Conservation (phyloP, 257 asterid genomes). For the Leonotis leonurus region DNA sequence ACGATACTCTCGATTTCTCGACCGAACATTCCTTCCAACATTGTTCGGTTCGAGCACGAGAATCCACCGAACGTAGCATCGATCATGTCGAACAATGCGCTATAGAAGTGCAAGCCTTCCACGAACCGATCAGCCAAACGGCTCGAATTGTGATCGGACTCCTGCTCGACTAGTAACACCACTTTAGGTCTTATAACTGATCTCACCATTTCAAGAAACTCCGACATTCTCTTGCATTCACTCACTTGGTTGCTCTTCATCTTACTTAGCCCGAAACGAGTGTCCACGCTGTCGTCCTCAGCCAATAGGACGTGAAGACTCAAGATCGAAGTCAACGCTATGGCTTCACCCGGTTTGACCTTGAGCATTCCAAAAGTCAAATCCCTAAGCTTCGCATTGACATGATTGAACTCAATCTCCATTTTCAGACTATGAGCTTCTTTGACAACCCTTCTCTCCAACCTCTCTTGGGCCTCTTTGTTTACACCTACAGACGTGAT, state of each 20-base stretch:
- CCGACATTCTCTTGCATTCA: constrained; percentile 24
- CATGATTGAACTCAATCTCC: constrained; percentile 28
- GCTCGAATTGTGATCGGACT: constrained; percentile 38
- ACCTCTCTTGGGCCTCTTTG: constrained; percentile 25
- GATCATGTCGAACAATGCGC: constrained; percentile 39
- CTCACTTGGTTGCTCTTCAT: constrained; percentile 20
- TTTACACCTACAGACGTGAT: constrained; percentile 30
- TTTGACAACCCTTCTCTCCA: constrained; percentile 23
- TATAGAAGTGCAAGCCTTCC: constrained; percentile 46
- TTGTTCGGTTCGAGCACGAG: constrained; percentile 27
- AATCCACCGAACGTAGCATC: constrained; percentile 23
- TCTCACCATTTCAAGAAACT: constrained; percentile 31
- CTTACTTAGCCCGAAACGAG: constrained; percentile 23
- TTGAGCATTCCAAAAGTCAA: constrained; percentile 33
- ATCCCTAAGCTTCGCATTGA: constrained; percentile 23
- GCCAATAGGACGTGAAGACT: constrained; percentile 36
- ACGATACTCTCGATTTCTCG: constrained; percentile 51
- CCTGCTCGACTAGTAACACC: constrained; percentile 41
- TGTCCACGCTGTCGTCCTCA: constrained; percentile 35
- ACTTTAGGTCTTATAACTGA: constrained; percentile 29
- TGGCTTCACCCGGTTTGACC: constrained; percentile 29
- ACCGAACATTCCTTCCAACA: constrained; percentile 43
- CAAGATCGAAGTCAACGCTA: constrained; percentile 39
- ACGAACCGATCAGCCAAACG: constrained; percentile 37
- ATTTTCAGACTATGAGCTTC: constrained; percentile 35